Evolutionary conservation across 371 early-diverging fungal genomes (phyloP), one percentile per base, ranked within the genome.

Genomic region (Apophysomyces variabilis): DNA sequence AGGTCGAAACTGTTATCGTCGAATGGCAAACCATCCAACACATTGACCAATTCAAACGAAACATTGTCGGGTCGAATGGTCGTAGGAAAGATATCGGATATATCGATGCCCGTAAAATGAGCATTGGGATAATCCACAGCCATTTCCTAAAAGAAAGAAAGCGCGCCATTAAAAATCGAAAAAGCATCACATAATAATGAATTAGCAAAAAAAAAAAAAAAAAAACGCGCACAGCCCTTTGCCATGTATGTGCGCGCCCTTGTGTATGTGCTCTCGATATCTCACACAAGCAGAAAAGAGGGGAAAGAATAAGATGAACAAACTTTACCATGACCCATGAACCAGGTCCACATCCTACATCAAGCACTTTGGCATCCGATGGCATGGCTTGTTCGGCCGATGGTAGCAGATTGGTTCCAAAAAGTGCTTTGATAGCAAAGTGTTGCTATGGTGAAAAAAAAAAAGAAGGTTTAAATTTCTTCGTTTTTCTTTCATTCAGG

Each of bases 41-140:
- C 58, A 69, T 85, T 76, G 11, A 35, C 39, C 45, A 77, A 57
- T 47, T 78, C 66, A 60, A 85, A 85, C 43, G 61, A 66, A 1
- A 76, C 78, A 45, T 85, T 85, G 13, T 75, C 73, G 14, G 85
- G 83, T 70, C 78, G 66, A 36, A 79, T 79, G 13, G 72, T 67
- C 1, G 73, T 65, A 7, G 80, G 79, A 59, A 84, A 79, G 73
- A 81, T 75, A 44, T 74, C 75, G 7, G 77, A 60, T 67, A 85
- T 79, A 65, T 89, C 87, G n/a, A 86, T 63, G 12, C 89, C 89
- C 13, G 70, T 73, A 39, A 89, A 62, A 11, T 79, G 68, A 9
- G 79, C 78, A 16, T 78, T 75, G 26, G 87, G 85, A 71, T 80
- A 77, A 11, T 87, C 85, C 21, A 77, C 75, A 4, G 86, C 84